Evolutionary conservation across 495 filamentous ascomycete genomes (phyloP).

Genomic region (Aspergillus sparsus): DNA sequence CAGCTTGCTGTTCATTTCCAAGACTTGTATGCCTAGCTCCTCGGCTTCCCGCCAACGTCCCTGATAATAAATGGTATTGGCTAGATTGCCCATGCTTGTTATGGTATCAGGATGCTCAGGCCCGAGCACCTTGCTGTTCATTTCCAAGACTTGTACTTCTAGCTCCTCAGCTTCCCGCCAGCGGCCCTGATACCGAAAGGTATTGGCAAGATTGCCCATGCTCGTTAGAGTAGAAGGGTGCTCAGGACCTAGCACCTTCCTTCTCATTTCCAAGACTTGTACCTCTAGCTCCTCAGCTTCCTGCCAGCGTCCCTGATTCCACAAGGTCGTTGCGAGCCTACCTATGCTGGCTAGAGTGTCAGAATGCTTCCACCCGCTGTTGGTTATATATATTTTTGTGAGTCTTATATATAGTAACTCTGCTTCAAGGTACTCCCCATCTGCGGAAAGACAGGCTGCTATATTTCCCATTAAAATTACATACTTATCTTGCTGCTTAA

Average conservation of each 20-base stretch:
- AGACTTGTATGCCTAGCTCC: no score
- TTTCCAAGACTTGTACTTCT: no score
- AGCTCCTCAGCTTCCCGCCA: no score
- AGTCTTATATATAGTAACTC: not conserved
- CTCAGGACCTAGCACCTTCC: conserved; percentile 9
- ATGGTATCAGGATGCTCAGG: no score
- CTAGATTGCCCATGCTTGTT: no score
- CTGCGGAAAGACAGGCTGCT: conserved; percentile 5
- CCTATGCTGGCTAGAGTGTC: conserved; percentile 30
- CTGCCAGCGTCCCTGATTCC: conserved; percentile 36
- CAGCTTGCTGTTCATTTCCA: no score
- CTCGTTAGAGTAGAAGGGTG: conserved; percentile 16
- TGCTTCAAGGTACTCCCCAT: not conserved
- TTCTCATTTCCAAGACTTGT: conserved; percentile 27
- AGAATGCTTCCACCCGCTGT: conserved; percentile 22
- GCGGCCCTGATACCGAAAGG: no score
- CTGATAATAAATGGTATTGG: no score
- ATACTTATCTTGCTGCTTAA: not conserved
- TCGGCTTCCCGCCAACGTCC: no score
- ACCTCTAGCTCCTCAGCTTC: conserved; percentile 39
- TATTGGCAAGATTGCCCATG: no score
- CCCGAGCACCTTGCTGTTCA: no score
- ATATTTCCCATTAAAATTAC: conserved; percentile 3
- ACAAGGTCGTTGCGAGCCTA: conserved; percentile 30
- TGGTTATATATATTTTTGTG: not conserved